Base-by-base conservation (phyloP, 2,329 filamentous ascomycete genomes). In the Phialocephala sp. region DNA sequence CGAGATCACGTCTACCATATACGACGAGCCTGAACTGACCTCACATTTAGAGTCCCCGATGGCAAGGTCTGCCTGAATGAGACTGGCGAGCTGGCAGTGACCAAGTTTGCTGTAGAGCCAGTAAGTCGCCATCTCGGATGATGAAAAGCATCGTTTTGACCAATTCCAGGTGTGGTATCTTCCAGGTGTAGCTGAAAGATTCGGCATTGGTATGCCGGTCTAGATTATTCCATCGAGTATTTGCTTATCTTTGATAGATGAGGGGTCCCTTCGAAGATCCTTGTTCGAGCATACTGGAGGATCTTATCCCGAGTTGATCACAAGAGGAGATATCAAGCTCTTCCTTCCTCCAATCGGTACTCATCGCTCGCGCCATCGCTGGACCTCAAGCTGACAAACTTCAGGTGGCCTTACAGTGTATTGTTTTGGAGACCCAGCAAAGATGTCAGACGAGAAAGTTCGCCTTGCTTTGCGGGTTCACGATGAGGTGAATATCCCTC, bases 51-150 rank as follows among this genome's bases (percentile, higher is more conserved):
- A 47, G 61, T 75, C 11, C 75, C 75, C 2, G 95, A 99, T 77
- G 94, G 95, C 60, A 95, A 94, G 76, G 93, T 98, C 78, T 98
- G 67, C 75, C 78, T 98, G 61, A 97, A 97, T 75, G 84, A 88
- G n/a, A 80, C 82, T 2, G 95, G 95, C 63, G 95, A 98, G 77
- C 83, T 98, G 43, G 91, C 91, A 37, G 95, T 98, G 5, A 98
- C 95, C 57, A 99, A 99, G 77, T 92, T 98, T 69, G 95, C 95
- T 3, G 95, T 97, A 22, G 95, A 99, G 78, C 95, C 95, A 94
- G 97, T 77, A 83, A 62, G 72, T 64, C n/a, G 27, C 6, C 18
- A 18, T 35, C 8, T 54, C 14, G 50, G 5, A 54, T 35, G 35
- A 18, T 54, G 24, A 15, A 35, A 8, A 8, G 4, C 14, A 12